Conservation (phyloP, 768 basidiomycete genomes). For the Trametes elegans region DNA sequence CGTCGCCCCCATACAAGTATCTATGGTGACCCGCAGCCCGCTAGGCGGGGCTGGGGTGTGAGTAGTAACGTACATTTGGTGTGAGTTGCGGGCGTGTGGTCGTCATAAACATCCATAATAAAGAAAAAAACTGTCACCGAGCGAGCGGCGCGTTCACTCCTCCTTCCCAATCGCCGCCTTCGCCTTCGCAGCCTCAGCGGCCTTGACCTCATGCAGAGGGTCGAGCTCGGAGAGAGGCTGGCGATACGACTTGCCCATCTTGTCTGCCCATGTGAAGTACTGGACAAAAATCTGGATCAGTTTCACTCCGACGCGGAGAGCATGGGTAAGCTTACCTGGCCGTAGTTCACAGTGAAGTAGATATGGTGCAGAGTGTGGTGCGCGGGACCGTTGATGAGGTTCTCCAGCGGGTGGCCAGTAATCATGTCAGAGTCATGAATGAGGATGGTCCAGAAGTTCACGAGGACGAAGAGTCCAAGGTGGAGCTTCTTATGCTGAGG, state of each 20-base stretch:
- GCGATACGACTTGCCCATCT: slow-evolving; percentile 80
- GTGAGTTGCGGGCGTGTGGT: slow-evolving; percentile 10
- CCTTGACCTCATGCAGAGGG: slow-evolving; percentile 72
- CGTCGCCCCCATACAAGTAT: slow-evolving; percentile 6
- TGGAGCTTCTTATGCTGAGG: slow-evolving; percentile 86
- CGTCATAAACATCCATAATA: slow-evolving; percentile 15
- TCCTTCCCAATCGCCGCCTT: slow-evolving; percentile 27
- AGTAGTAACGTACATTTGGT: slow-evolving; percentile 18
- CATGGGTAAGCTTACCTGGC: slow-evolving; percentile 54
- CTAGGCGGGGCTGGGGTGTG: background rate
- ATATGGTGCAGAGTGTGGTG: slow-evolving; percentile 97
- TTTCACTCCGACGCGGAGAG: background rate
- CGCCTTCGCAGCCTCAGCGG: slow-evolving; percentile 30
- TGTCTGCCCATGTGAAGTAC: slow-evolving; percentile 98
- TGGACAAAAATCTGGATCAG: slow-evolving; percentile 34
- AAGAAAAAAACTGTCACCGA: background rate
- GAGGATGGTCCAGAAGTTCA: slow-evolving; percentile 94
- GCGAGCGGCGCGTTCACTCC: slow-evolving; percentile 9
- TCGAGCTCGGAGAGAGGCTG: slow-evolving; percentile 83
- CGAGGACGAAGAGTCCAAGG: slow-evolving; percentile 82
- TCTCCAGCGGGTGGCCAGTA: slow-evolving; percentile 84
- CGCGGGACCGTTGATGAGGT: slow-evolving; percentile 94
- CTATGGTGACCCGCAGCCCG: slow-evolving; percentile 3
- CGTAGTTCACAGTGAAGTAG: slow-evolving; percentile 96
- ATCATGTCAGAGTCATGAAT: slow-evolving; percentile 99